Evolutionary conservation across 345 rosid genomes (phyloP), one percentile per base, ranked within the genome.

Genomic region (Lepidium sativum): DNA sequence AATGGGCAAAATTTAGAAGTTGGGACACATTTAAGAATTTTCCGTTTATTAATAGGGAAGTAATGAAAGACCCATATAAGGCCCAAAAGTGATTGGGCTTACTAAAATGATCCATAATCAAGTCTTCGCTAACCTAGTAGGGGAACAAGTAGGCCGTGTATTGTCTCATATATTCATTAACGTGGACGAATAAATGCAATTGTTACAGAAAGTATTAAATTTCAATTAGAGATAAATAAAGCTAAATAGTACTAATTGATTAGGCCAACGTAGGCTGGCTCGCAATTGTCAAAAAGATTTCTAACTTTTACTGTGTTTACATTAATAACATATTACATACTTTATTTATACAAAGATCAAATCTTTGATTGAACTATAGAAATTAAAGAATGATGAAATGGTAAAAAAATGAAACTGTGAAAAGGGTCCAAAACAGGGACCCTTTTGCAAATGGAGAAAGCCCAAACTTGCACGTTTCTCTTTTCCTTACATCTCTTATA

Each of bases 381-480:
- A 48, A 6, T 15, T 9, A 11, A 44, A 41, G 52, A 14, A 49
- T 17, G 11, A 60, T 60, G 67, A 50, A 68, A 50, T 11, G 14
- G 60, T 68, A 60, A 40, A 23, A 8, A 59, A 27, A 4, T 6
- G 31, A 27, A 27, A 27, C 31, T 5, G 60, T 68, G 44, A 51
- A 27, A 60, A 50, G 53, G 53, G 12, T 41, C 67, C 53, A 69
- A 49, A 41, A 59, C 34, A 39, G 13, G 25, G 23, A 20, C 25
- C 52, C 43, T 32, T 54, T 54, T 37, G 69, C 43, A 63, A 63
- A 38, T 39, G 52, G 44, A 71, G 75, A 63, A 63, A 71, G 21
- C 37, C 59, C 37, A 71, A 71, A 55, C 65, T 63, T 71, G 75
- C 69, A 71, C 75, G 74, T 62, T 54, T 70, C 60, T 37, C 29